phyloP scores from a whole-genome alignment of 2,329 filamentous ascomycete species.

The Aspergillus fumigatiaffinis region DNA sequence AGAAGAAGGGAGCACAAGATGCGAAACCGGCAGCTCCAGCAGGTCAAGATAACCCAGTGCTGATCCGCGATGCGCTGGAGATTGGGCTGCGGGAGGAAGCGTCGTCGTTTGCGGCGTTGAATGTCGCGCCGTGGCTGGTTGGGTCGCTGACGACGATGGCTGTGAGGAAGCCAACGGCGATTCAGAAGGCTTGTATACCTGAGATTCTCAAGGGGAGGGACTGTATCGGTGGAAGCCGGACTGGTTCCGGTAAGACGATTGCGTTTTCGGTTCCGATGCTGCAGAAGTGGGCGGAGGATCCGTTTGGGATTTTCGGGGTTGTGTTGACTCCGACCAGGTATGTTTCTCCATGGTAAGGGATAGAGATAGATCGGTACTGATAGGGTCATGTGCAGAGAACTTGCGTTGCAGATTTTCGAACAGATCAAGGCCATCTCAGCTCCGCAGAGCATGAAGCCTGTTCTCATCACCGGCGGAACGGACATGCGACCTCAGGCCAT shows the following conservation, averaged over 20 bases:
- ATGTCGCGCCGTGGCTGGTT: conserved; percentile 82
- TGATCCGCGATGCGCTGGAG: conserved; percentile 38
- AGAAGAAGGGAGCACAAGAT: conserved; percentile 31
- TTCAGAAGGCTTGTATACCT: conserved; percentile 89
- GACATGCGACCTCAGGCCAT: conserved; percentile 92
- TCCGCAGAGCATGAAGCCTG: conserved; percentile 78
- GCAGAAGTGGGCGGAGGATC: conserved; percentile 89
- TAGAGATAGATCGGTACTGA: background rate
- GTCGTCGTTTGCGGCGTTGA: conserved; percentile 65
- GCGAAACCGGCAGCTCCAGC: conserved; percentile 11
- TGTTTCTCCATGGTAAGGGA: background rate
- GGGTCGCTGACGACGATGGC: conserved; percentile 72
- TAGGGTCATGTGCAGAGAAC: conserved; percentile 57
- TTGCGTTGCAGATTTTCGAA: conserved; percentile 93
- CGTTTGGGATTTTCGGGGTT: conserved; percentile 83
- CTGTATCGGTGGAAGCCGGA: conserved; percentile 91
- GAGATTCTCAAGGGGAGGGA: conserved; percentile 87
- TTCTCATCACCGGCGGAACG: conserved; percentile 85
- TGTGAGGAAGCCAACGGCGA: conserved; percentile 83
- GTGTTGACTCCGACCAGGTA: conserved; percentile 83
- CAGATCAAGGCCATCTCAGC: conserved; percentile 92
- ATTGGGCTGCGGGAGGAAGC: conserved; percentile 42
- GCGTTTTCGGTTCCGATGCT: conserved; percentile 93
- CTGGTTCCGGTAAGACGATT: conserved; percentile 95
- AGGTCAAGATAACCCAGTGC: conserved; percentile 33